A percentile compares a stretch with the other conserved stretches of the same genome.
These are phyloP conservation scores for Aspergillus sp. DNA, from an alignment of 2,329 filamentous ascomycete species.

Conservation along the genomic window DNA sequence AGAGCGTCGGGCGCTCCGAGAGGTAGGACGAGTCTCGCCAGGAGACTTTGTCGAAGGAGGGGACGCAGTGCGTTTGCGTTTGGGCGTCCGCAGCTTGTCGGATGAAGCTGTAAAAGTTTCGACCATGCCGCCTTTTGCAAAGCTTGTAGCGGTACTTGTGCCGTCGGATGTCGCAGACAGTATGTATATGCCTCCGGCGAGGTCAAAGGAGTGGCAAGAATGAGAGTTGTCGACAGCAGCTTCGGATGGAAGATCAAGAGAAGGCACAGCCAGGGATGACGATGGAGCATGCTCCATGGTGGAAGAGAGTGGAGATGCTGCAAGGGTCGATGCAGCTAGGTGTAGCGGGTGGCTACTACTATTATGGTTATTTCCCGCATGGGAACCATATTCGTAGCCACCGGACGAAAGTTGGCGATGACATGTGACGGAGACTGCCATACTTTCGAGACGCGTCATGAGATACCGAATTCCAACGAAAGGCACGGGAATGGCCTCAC, in stretches of 20 bases:
- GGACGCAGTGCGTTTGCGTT: constrained; percentile 31
- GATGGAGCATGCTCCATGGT: constrained; percentile 4
- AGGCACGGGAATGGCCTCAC: constrained; percentile 19
- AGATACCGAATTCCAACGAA: constrained; percentile 13
- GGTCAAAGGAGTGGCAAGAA: constrained; percentile 16
- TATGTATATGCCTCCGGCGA: constrained; percentile 2
- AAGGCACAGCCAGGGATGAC: constrained; percentile 6
- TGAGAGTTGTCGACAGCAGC: constrained; percentile 12
- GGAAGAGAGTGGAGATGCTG: constrained; percentile 18
- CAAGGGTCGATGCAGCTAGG: constrained; percentile 17
- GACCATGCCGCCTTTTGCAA: constrained; percentile 16
- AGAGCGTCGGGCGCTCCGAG: constrained; percentile 38
- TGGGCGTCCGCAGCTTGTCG: constrained; percentile 19
- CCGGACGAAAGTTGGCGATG: constrained; percentile 25
- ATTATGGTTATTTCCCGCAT: constrained; percentile 15
- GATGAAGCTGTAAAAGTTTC: constrained; percentile 10
- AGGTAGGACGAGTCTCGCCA: constrained; percentile 37
- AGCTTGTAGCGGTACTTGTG: neutral
- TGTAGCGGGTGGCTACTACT: constrained; percentile 20
- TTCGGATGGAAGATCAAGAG: constrained; percentile 18
- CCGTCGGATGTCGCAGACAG: constrained; percentile 1
- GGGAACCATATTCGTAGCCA: constrained; percentile 16
- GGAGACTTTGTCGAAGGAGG: constrained; percentile 34
- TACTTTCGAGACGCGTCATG: constrained; percentile 18
- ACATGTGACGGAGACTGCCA: constrained; percentile 35